These are phyloP conservation scores for Tricholoma terreum DNA, from an alignment of 768 basidiomycete genomes.

Conservation along the genomic window DNA sequence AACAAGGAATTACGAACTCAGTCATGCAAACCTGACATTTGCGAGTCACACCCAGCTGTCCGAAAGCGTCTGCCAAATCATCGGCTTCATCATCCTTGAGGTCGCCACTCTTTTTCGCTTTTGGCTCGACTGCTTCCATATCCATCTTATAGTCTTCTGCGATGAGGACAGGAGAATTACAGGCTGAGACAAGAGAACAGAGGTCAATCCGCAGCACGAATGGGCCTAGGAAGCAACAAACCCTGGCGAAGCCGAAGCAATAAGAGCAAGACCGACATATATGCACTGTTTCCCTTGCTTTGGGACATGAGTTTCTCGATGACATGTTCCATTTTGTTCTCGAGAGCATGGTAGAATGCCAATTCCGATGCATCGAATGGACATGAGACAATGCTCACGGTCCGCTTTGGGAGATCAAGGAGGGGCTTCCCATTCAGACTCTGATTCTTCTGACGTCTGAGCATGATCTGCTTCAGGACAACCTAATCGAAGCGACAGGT, in stretches of 20 bases:
- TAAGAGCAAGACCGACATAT: conserved; percentile 68
- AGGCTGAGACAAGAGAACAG: conserved; percentile 49
- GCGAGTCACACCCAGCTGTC: conserved; percentile 61
- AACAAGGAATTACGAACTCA: conserved; percentile 43
- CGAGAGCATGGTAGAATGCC: conserved; percentile 74
- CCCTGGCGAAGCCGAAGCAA: conserved; percentile 89
- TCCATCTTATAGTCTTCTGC: conserved; percentile 73
- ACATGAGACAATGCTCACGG: conserved; percentile 70
- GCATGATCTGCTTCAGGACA: conserved; percentile 83
- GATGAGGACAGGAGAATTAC: conserved; percentile 85
- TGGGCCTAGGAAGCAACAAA: conserved; percentile 26
- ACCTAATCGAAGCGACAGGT: conserved; percentile 39
- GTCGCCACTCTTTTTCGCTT: conserved; percentile 48
- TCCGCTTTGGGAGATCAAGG: conserved; percentile 74
- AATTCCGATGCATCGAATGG: conserved; percentile 74
- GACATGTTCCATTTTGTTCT: conserved; percentile 59
- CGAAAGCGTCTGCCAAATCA: conserved; percentile 73
- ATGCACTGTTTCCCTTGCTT: conserved; percentile 52
- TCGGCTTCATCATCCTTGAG: conserved; percentile 57
- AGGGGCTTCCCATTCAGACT: conserved; percentile 75
- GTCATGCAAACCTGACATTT: conserved; percentile 80
- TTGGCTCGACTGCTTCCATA: conserved; percentile 72
- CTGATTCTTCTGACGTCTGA: conserved; percentile 79
- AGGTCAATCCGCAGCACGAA: not conserved
- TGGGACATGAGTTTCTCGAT: conserved; percentile 66